Base-by-base conservation (phyloP, 495 filamentous ascomycete genomes). In the Choiromyces venosus region DNA sequence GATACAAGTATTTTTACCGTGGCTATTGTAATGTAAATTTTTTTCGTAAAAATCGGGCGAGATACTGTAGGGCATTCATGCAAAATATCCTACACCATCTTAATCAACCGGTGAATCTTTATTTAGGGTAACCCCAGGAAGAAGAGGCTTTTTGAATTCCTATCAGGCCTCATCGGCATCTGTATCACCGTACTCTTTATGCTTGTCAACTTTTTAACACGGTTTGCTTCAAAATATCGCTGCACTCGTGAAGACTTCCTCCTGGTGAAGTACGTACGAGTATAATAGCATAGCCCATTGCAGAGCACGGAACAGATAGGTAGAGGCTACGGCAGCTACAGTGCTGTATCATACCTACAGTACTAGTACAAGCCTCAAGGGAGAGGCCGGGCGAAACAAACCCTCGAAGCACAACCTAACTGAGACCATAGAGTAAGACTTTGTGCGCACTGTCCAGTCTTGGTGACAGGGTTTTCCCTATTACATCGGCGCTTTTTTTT, bases 21-120 rank as follows among this genome's bases (percentile, higher is more conserved):
- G n/a, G n/a, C n/a, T n/a, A n/a, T n/a, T n/a, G n/a, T n/a, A n/a
- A n/a, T n/a, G n/a, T n/a, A n/a, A n/a, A n/a, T n/a, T n/a, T n/a
- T n/a, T n/a, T n/a, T n/a, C n/a, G n/a, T n/a, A 29, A 56, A 29
- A 56, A 5, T 29, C 9, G 42, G 8, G 4, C 4, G 21, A 9
- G 46, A 9, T n/a, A n/a, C n/a, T n/a, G n/a, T 25, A 52, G 8
- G 21, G 19, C 4, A 25, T 52, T 25, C 21, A 21, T 44, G 40
- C 46, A 52, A 52, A 52, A 52, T n/a, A 52, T n/a, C n/a, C n/a
- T n/a, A n/a, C n/a, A n/a, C n/a, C 46, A 52, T n/a, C 46, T 52
- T 25, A 12, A 52, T 25, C 46, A 12, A 52, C 46, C 46, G 6
- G 46, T 52, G 21, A 25, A 25, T 12, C 46, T 52, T 25, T 16